phyloP scores from a whole-genome alignment of 2,329 filamentous ascomycete genomes.

The Sclerotiophoma versabilis region DNA sequence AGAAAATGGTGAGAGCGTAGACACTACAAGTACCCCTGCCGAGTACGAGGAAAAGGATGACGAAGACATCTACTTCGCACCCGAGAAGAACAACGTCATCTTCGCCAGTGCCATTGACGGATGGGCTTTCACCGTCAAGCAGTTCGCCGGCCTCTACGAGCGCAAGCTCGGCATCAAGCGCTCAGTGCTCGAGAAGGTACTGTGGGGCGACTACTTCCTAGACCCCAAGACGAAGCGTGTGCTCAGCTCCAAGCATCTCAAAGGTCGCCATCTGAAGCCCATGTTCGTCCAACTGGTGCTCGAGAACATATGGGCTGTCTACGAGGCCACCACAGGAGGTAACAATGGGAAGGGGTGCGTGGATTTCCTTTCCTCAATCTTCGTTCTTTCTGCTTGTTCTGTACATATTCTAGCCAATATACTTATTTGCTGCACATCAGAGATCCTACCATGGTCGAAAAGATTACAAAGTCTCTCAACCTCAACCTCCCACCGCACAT shows the following conservation, averaged over 20 bases:
- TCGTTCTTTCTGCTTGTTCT: constrained; percentile 31
- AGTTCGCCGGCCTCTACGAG: constrained; percentile 93
- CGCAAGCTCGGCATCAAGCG: constrained; percentile 97
- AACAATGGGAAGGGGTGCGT: constrained; percentile 80
- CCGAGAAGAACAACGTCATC: constrained; percentile 98
- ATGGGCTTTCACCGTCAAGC: constrained; percentile 97
- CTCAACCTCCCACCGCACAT: constrained; percentile 86
- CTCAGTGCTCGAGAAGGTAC: constrained; percentile 83
- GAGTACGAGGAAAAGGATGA: constrained; percentile 91
- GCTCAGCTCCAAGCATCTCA: constrained; percentile 87
- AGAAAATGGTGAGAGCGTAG: constrained; percentile 63
- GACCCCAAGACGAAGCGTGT: constrained; percentile 98
- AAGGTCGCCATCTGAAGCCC: constrained; percentile 88
- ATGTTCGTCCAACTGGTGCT: constrained; percentile 98
- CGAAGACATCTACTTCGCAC: constrained; percentile 96
- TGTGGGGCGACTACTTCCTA: constrained; percentile 97
- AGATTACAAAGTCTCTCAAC: constrained; percentile 90
- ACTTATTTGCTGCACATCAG: constrained; percentile 56
- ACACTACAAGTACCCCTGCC: constrained; percentile 57
- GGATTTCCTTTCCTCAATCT: constrained; percentile 49
- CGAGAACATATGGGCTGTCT: constrained; percentile 95
- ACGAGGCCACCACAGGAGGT: constrained; percentile 85
- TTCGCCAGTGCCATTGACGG: constrained; percentile 97
- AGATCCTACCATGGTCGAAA: constrained; percentile 82
- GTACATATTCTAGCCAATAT: constrained; percentile 49